Evolutionary conservation across 495 filamentous ascomycete species (phyloP).

Genomic region (Chlorociboria aeruginascens): DNA sequence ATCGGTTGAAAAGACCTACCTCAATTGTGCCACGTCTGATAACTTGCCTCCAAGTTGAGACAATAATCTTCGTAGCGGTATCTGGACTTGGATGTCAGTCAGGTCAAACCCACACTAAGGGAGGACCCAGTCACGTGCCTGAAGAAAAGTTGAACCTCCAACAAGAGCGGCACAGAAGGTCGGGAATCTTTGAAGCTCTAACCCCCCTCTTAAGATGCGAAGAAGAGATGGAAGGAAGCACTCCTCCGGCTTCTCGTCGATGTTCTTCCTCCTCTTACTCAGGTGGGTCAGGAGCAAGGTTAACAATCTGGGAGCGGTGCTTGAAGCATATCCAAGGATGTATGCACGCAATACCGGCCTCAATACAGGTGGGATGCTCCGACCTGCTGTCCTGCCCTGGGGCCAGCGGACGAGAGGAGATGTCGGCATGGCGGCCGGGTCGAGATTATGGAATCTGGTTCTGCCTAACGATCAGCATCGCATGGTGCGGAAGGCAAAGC

Average conservation of each 20-base stretch:
- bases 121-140: slow-evolving; percentile 28
- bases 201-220: slow-evolving; percentile 31
- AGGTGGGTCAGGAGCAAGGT: slow-evolving; percentile 39
- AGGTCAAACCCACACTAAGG: neutral
- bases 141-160: slow-evolving; percentile 66
- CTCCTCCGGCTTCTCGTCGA: slow-evolving; percentile 23
- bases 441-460: neutral
- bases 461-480: neutral
- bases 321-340: slow-evolving; percentile 60
- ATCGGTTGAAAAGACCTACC: slow-evolving; percentile 17
- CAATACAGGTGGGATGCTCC: slow-evolving; percentile 25
- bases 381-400: neutral
- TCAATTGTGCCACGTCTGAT: slow-evolving; percentile 21
- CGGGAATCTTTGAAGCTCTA: slow-evolving; percentile 55
- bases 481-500: neutral
- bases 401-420: neutral
- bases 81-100: slow-evolving; percentile 12
- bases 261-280: slow-evolving; percentile 33
- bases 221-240: slow-evolving; percentile 28
- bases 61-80: slow-evolving; percentile 21
- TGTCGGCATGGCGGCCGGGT: slow-evolving; percentile 3
- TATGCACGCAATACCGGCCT: slow-evolving; percentile 63
- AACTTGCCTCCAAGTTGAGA: slow-evolving; percentile 13
- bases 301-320: slow-evolving; percentile 53
- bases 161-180: slow-evolving; percentile 70